phyloP scores from a whole-genome alignment of 2,329 filamentous ascomycete species.

The Calonectria crousiana region DNA sequence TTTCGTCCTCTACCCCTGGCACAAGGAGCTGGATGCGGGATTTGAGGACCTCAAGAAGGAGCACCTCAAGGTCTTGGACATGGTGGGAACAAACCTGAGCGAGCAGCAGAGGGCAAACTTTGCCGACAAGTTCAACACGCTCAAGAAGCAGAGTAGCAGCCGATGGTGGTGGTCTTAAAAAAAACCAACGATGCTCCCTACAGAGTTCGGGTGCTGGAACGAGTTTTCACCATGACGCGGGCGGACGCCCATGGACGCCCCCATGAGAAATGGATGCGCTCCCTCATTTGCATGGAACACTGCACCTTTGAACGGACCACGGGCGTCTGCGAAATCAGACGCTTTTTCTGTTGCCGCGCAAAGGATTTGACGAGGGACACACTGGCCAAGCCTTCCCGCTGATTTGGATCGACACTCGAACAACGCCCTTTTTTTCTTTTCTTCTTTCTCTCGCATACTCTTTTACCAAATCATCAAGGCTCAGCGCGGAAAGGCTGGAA shows the following conservation, averaged over 20 bases:
- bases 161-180: constrained; percentile 32
- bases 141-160: constrained; percentile 26
- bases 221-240: background rate
- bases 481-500: background rate
- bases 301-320: background rate
- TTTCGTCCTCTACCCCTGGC: constrained; percentile 78
- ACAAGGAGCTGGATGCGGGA: constrained; percentile 72
- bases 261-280: background rate
- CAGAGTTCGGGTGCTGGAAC: background rate
- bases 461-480: background rate
- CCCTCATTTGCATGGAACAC: constrained; percentile 9
- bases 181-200: background rate
- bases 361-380: background rate
- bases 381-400: constrained; percentile 1
- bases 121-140: constrained; percentile 22
- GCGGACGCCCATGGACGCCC: background rate
- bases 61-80: constrained; percentile 39
- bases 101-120: constrained; percentile 19
- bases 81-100: constrained; percentile 44
- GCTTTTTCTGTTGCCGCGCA: background rate
- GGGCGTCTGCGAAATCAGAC: constrained; percentile 1
- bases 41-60: constrained; percentile 56
- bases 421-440: background rate
- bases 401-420: background rate
- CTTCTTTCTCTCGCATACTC: background rate